Evolutionary conservation across 805 yeast genomes (phyloP).

Genomic region (Yarrowia keelungensis): DNA sequence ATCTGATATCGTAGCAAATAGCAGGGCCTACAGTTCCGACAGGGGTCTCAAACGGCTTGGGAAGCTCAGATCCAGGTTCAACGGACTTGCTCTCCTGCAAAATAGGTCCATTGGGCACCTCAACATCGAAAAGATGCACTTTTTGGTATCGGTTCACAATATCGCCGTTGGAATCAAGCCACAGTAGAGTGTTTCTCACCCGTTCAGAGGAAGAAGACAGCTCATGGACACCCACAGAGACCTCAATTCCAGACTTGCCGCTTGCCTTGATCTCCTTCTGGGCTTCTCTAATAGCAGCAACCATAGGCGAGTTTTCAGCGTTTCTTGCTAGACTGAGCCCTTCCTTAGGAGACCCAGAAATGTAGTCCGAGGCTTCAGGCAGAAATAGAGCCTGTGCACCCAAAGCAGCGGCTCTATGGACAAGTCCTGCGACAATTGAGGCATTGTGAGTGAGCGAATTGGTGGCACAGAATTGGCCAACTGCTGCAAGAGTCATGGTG

Average conservation of each 20-base stretch:
- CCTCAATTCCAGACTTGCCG: constrained; percentile 58
- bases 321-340: constrained; percentile 65
- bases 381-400: constrained; percentile 76
- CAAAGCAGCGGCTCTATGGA: constrained; percentile 65
- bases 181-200: constrained; percentile 74
- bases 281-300: constrained; percentile 53
- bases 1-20: constrained; percentile 81
- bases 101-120: constrained; percentile 74
- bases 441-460: constrained; percentile 67
- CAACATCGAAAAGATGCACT: constrained; percentile 88
- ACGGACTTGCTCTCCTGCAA: constrained; percentile 79
- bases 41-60: constrained; percentile 64
- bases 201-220: constrained; percentile 59
- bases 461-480: constrained; percentile 86
- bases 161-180: constrained; percentile 70
- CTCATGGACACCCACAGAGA: constrained; percentile 89
- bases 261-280: constrained; percentile 53
- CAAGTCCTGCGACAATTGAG: constrained; percentile 61
- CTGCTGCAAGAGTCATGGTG: constrained; percentile 69
- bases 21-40: constrained; percentile 56
- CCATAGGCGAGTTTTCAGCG: constrained; percentile 49
- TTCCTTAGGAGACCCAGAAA: constrained; percentile 72
- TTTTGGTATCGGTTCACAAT: constrained; percentile 78
- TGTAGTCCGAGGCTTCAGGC: constrained; percentile 94
- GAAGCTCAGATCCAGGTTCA: constrained; percentile 70